A percentile compares a stretch with the other conserved stretches of the same genome.
Evolutionary conservation across 345 rosid genomes (phyloP).

Genomic region (Pistacia integerrima): DNA sequence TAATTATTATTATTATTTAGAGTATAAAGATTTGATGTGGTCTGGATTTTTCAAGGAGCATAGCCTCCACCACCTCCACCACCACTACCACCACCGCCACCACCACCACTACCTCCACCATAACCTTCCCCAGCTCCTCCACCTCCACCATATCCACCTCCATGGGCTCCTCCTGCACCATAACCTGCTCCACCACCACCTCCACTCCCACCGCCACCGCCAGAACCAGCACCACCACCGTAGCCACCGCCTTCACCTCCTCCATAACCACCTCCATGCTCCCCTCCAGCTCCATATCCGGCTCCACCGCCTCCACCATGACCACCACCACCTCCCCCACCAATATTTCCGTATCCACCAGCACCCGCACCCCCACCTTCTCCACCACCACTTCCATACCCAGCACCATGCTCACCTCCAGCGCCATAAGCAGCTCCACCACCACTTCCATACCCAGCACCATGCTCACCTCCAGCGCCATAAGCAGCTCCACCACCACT

Average conservation of each 20-base stretch:
- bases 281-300: slow-evolving; percentile 17
- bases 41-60: slow-evolving; percentile 27
- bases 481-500: slow-evolving; percentile 25
- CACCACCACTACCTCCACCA: slow-evolving; percentile 35
- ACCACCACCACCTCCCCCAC: slow-evolving; percentile 31
- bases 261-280: not conserved
- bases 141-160: slow-evolving; percentile 41
- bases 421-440: slow-evolving; percentile 21
- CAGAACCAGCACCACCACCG: slow-evolving; percentile 28
- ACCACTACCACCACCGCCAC: slow-evolving; percentile 35
- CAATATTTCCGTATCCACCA: slow-evolving; percentile 21
- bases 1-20: not conserved
- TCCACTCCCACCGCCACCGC: slow-evolving; percentile 37
- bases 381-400: slow-evolving; percentile 27
- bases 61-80: slow-evolving; percentile 19
- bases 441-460: slow-evolving; percentile 24
- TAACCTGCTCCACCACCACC: slow-evolving; percentile 32
- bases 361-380: slow-evolving; percentile 29
- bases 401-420: slow-evolving; percentile 18
- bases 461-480: slow-evolving; percentile 15
- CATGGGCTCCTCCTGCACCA: slow-evolving; percentile 43
- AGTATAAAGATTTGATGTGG: too few relatives aligned
- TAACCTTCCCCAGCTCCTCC: slow-evolving; percentile 46
- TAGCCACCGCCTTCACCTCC: slow-evolving; percentile 7
- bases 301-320: slow-evolving; percentile 21